Percentiles rank a stretch among this genome's conserved stretches.
Evolutionary conservation across 768 basidiomycete genomes (phyloP).

Genomic region (Lactifluus hygrophoroides): DNA sequence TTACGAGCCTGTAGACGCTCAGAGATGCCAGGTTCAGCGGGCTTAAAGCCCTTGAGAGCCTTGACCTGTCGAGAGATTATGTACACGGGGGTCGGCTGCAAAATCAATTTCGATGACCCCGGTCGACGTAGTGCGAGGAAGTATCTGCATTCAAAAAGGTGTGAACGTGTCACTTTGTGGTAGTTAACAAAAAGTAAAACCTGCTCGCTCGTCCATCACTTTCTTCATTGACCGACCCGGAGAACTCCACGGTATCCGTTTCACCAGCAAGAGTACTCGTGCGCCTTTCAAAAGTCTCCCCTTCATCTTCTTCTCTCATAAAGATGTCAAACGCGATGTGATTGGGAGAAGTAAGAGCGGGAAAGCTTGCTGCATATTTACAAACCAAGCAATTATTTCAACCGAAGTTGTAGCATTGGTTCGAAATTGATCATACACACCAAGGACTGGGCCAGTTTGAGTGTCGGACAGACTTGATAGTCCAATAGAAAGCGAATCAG

Average conservation of each 20-base stretch:
- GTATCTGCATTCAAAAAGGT: constrained; percentile 45
- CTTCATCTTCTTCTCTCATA: constrained; percentile 28
- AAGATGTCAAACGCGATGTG: constrained; percentile 59
- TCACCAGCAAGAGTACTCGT: constrained; percentile 63
- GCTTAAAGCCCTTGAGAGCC: constrained; percentile 59
- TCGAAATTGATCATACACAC: constrained; percentile 27
- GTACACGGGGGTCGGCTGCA: constrained; percentile 61
- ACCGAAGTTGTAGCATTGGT: neutral
- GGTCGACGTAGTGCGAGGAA: constrained; percentile 78
- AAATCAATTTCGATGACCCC: constrained; percentile 55
- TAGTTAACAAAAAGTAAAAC: constrained; percentile 34
- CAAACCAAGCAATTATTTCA: neutral
- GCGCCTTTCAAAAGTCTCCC: constrained; percentile 28
- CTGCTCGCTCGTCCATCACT: constrained; percentile 53
- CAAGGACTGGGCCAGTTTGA: constrained; percentile 44
- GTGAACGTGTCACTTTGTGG: neutral
- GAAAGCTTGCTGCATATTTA: constrained; percentile 47
- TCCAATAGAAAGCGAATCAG: constrained; percentile 30
- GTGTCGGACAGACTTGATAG: constrained; percentile 29
- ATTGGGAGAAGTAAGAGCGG: constrained; percentile 49
- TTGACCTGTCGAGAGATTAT: constrained; percentile 76
- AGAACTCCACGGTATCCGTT: constrained; percentile 76
- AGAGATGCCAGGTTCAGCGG: constrained; percentile 41
- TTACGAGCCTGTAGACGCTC: constrained; percentile 59
- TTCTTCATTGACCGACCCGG: constrained; percentile 50